Percentiles rank a stretch among this genome's conserved stretches.
phyloP scores from a whole-genome alignment of 805 yeast species.

The Candida chilensis region DNA sequence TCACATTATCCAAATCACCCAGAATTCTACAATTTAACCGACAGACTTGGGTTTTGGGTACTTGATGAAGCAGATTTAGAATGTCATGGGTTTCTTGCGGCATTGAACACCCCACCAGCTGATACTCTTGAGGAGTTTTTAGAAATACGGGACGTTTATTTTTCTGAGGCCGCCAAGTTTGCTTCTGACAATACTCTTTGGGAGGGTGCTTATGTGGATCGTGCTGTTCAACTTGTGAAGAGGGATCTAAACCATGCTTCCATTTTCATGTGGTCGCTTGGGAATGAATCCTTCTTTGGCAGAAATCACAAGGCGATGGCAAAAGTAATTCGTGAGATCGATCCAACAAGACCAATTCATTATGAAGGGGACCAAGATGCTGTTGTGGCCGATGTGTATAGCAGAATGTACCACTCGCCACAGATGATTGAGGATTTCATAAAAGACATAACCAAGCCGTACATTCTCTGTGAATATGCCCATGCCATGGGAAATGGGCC shows the following conservation, averaged over 20 bases:
- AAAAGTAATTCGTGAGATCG: conserved; percentile 11
- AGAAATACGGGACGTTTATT: no score
- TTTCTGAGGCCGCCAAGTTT: conserved; percentile 10
- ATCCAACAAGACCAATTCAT: conserved; percentile 18
- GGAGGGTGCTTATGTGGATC: conserved; percentile 21
- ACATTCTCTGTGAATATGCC: conserved; percentile 23
- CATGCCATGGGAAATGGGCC: conserved; percentile 31
- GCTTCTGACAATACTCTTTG: conserved; percentile 19
- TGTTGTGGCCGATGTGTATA: conserved; percentile 15
- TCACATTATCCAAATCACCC: conserved; percentile 28
- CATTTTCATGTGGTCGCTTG: conserved; percentile 26
- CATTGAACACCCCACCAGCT: conserved; percentile 1
- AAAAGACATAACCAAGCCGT: conserved; percentile 12
- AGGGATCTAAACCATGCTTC: conserved; percentile 23
- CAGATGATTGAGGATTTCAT: conserved; percentile 9
- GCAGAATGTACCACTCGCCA: conserved; percentile 19
- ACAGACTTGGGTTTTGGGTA: conserved; percentile 20
- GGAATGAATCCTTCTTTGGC: conserved; percentile 25
- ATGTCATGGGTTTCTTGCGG: conserved; percentile 20
- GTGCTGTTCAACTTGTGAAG: conserved; percentile 15
- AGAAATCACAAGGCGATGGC: conserved; percentile 18
- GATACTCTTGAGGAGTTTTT: no score
- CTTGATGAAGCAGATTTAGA: conserved; percentile 26
- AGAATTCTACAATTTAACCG: conserved; percentile 15
- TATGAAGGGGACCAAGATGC: conserved; percentile 19